A percentile compares a stretch with the other conserved stretches of the same genome.
phyloP scores from a whole-genome alignment of 179 eudicot species.

The Sideroxylon spinosum region DNA sequence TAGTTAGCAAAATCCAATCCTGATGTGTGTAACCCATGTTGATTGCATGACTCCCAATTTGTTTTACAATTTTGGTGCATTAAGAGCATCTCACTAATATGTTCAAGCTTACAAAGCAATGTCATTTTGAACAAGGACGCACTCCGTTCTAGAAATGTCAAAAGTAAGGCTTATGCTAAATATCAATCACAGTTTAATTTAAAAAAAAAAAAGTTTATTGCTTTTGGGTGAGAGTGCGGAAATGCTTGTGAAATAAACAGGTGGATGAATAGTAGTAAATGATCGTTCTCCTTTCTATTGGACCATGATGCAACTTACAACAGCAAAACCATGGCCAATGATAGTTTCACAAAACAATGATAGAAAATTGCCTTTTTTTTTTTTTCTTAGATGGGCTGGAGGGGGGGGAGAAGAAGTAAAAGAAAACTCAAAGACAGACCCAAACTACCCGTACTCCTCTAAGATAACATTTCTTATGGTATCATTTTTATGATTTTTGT shows the following conservation, averaged over 20 bases:
- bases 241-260: neutral
- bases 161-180: neutral
- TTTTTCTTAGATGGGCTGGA: too few relatives aligned
- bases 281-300: neutral
- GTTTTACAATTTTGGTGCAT: neutral
- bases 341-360: neutral
- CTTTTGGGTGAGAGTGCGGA: neutral
- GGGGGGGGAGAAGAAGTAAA: neutral
- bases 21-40: neutral
- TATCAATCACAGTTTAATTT: neutral
- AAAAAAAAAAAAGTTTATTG: neutral
- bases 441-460: neutral
- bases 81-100: neutral
- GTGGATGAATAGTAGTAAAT: neutral
- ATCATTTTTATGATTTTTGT: neutral
- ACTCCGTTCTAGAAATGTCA: neutral
- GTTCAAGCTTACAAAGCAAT: neutral
- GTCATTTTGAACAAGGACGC: neutral
- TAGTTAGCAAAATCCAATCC: neutral
- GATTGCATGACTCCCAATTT: neutral
- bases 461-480: neutral
- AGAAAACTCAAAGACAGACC: neutral
- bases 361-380: neutral
- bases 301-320: conserved; percentile 5
- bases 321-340: neutral